phyloP scores from a whole-genome alignment of 192 early-diverging fungal species.

The Neocallimastix lanati region DNA sequence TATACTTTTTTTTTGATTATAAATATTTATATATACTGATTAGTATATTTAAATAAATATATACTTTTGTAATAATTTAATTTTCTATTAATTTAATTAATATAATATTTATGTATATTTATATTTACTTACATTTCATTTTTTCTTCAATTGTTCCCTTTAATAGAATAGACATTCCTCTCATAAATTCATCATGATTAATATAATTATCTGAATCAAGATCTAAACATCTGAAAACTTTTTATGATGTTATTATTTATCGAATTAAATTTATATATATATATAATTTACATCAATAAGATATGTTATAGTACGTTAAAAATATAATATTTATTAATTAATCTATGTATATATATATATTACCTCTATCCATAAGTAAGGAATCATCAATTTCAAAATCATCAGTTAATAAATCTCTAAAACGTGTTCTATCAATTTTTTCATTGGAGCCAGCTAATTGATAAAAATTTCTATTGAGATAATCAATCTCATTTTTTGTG shows the following conservation, averaged over 20 bases:
- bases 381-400: conserved; percentile 39
- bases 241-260: not conserved
- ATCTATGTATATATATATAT: too few relatives aligned
- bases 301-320: too few relatives aligned
- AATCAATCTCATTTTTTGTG: conserved; percentile 21
- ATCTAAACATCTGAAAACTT: conserved; percentile 42
- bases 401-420: conserved; percentile 35
- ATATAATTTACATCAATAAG: too few relatives aligned
- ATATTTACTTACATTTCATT: conserved; percentile 15
- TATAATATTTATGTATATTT: too few relatives aligned
- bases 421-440: conserved; percentile 33
- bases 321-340: too few relatives aligned
- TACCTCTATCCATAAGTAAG: conserved; percentile 39
- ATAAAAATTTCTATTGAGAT: conserved; percentile 15
- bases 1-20: too few relatives aligned
- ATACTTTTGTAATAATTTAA: too few relatives aligned
- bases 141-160: conserved; percentile 28
- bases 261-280: too few relatives aligned
- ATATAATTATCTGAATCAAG: conserved; percentile 40
- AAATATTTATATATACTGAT: too few relatives aligned
- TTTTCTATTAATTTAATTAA: too few relatives aligned
- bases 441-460: conserved; percentile 14
- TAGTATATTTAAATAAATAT: too few relatives aligned
- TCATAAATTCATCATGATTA: conserved; percentile 30
- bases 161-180: conserved; percentile 33